Base-by-base conservation (phyloP, 2,329 filamentous ascomycete species). In the Colletotrichum abscissum region DNA sequence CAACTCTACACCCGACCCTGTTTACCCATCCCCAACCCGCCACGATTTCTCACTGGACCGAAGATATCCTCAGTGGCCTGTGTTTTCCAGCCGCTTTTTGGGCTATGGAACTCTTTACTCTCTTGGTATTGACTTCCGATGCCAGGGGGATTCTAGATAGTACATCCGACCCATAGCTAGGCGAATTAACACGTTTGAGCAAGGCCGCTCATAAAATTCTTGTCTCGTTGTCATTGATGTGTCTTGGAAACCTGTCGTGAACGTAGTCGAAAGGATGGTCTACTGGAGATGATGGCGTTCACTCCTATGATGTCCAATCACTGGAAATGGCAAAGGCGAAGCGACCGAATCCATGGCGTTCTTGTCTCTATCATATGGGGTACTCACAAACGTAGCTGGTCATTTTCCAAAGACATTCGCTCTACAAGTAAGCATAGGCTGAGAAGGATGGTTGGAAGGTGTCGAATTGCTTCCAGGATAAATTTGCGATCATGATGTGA, bases 401-500 rank as follows among this genome's bases (percentile, higher is more conserved):
- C 19, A 49, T n/a, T 49, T 49, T 22, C 42, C 19, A 11, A 22
- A 49, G 42, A 26, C 12, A 14, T 14, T 49, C n/a, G 55, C 28
- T 19, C 57, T 16, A 33, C 8, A 33, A 33, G 30, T 33, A 16
- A 33, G 22, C 22, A 28, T 24, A 19, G 57, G 54, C 33, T 16
- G 35, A 22, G 38, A 16, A 24, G 16, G n/a, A n/a, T 8, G n/a
- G 46, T 35, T 19, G 12, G 55, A 16, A 67, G 38, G 26, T 16
- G 35, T 46, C 11, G 54, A n/a, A 30, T n/a, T 33, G 58, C 46
- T 16, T 64, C 71, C 62, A 60, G 67, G 67, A 49, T 73, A 24
- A 66, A 57, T 57, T 66, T 71, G 71, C 71, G 71, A 58, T 73
- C 71, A n/a, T 62, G 30, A 57, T 26, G n/a, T 73, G 71, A 73